Evolutionary conservation across 345 rosid species (phyloP).

Genomic region (Conringia planisiliqua): DNA sequence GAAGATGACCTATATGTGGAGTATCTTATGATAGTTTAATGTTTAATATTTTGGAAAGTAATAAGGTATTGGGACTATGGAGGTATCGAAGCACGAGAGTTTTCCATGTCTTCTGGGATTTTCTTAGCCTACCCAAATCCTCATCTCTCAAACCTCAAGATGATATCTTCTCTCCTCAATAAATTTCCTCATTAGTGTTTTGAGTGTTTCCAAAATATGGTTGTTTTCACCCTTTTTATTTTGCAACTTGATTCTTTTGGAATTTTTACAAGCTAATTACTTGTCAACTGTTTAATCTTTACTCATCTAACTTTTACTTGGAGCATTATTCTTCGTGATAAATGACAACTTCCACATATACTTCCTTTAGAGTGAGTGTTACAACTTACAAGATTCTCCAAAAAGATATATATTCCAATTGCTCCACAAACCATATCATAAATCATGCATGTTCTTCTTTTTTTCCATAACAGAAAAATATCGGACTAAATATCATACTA

Average conservation of each 20-base stretch:
- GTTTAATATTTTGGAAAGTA: not conserved
- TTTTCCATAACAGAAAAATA: not conserved
- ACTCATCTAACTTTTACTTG: not conserved
- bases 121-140: constrained; percentile 45
- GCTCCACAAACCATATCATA: not conserved
- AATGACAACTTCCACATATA: not conserved
- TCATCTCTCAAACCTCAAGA: constrained; percentile 33
- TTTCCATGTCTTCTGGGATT: constrained; percentile 79
- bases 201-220: constrained; percentile 26
- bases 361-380: not conserved
- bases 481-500: not conserved
- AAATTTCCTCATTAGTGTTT: constrained; percentile 31
- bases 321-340: not conserved
- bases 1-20: constrained; percentile 7
- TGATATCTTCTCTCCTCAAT: constrained; percentile 28
- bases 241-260: constrained; percentile 21
- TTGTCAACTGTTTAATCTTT: not conserved
- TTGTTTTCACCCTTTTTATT: constrained; percentile 12
- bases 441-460: not conserved
- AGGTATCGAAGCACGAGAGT: constrained; percentile 57
- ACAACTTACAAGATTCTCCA: not conserved
- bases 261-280: not conserved
- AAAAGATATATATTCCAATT: not conserved
- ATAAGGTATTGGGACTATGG: constrained; percentile 1
- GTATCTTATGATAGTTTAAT: not conserved